Evolutionary conservation across 306 rosid genomes (phyloP).

Genomic region (Prinsepia uniflora): DNA sequence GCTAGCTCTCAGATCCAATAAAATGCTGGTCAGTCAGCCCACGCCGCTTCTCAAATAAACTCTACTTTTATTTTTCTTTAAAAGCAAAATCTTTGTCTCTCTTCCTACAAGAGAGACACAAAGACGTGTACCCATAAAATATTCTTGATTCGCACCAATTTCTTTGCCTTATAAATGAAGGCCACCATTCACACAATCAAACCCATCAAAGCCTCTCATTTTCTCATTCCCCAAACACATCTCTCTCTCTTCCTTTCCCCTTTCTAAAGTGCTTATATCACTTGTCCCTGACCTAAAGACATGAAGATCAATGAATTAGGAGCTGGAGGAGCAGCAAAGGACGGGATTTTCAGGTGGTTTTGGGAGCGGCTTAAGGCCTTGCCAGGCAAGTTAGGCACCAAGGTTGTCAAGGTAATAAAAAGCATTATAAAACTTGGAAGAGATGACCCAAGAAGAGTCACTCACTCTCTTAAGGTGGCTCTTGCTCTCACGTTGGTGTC

Average conservation of each 20-base stretch:
- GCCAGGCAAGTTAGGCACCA: constrained; percentile 37
- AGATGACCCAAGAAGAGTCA: constrained; percentile 84
- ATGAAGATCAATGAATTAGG: constrained; percentile 52
- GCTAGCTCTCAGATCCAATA: constrained; percentile 27
- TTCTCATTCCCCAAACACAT: constrained; percentile 23
- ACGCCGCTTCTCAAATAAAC: constrained; percentile 9
- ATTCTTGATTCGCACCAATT: constrained; percentile 13
- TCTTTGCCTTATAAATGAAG: constrained; percentile 39
- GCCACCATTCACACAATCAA: constrained; percentile 1
- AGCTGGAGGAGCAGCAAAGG: constrained; percentile 20
- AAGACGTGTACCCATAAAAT: constrained; percentile 36
- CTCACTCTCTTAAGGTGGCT: constrained; percentile 88
- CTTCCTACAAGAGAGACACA: constrained; percentile 37
- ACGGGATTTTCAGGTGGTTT: constrained; percentile 10
- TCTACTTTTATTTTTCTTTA: constrained; percentile 10
- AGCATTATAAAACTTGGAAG: constrained; percentile 54
- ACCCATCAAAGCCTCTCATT: constrained; percentile 24
- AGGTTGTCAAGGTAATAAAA: constrained; percentile 30
- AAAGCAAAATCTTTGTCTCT: constrained; percentile 25
- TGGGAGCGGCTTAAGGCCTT: constrained; percentile 30
- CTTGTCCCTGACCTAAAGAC: not conserved
- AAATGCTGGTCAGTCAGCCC: constrained; percentile 39
- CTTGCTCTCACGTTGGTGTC: constrained; percentile 86
- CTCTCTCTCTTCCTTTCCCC: constrained; percentile 11
- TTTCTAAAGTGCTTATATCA: not conserved